Evolutionary conservation across 2,329 filamentous ascomycete species (phyloP).

Genomic region (Byssothecium circinans): DNA sequence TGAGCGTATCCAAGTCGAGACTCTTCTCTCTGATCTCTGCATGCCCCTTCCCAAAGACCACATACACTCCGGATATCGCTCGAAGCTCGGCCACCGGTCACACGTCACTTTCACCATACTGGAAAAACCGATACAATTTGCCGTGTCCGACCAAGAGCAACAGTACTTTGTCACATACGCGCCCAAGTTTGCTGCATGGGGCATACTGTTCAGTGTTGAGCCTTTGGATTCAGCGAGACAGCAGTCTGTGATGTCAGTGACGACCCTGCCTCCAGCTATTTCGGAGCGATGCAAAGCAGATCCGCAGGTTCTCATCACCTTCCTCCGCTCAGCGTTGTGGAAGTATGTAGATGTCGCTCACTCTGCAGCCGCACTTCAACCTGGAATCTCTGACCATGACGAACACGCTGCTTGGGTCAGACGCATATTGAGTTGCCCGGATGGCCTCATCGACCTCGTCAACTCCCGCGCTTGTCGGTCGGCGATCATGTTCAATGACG

Average conservation of each 20-base stretch:
- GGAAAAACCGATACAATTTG: constrained; percentile 62
- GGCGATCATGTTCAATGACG: constrained; percentile 86
- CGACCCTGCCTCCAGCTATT: constrained; percentile 69
- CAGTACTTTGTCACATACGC: constrained; percentile 58
- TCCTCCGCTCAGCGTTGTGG: constrained; percentile 78
- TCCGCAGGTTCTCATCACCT: constrained; percentile 69
- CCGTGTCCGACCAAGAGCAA: constrained; percentile 64
- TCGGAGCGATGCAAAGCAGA: constrained; percentile 73
- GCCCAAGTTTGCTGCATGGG: constrained; percentile 70
- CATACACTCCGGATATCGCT: constrained; percentile 21
- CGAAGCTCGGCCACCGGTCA: constrained; percentile 36
- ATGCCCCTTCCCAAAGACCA: constrained; percentile 19
- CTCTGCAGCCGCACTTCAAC: not conserved
- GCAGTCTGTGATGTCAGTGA: constrained; percentile 51
- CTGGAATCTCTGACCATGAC: not conserved
- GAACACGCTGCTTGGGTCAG: constrained; percentile 56
- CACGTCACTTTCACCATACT: constrained; percentile 40
- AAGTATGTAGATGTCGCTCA: constrained; percentile 44
- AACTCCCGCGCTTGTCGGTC: constrained; percentile 77
- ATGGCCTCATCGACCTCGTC: constrained; percentile 73
- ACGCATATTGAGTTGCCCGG: constrained; percentile 69
- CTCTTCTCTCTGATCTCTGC: constrained; percentile 64
- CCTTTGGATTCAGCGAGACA: constrained; percentile 3
- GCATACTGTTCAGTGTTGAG: constrained; percentile 66
- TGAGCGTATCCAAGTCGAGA: constrained; percentile 80